These are phyloP conservation scores for Saccharomycopsis guyanensis DNA, from an alignment of 805 yeast species.

Conservation along the genomic window DNA sequence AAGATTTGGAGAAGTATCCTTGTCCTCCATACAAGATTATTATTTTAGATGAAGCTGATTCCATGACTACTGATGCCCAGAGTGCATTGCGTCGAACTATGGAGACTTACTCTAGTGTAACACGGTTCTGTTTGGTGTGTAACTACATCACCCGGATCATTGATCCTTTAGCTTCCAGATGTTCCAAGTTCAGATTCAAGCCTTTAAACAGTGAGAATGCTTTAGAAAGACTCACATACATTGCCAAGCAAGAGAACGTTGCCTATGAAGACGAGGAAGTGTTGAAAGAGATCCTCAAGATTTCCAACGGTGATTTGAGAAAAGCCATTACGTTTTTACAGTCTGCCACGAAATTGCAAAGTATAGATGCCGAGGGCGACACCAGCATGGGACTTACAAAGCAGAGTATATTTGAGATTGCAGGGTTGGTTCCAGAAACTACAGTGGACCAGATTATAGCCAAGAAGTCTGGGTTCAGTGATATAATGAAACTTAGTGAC, in stretches of 20 bases:
- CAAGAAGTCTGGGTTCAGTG: constrained; percentile 29
- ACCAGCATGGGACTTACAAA: constrained; percentile 24
- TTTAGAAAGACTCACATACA: constrained; percentile 52
- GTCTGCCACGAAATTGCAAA: constrained; percentile 59
- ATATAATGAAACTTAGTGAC: constrained; percentile 38
- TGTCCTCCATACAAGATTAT: constrained; percentile 96
- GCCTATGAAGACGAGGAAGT: constrained; percentile 40
- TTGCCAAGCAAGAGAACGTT: constrained; percentile 46
- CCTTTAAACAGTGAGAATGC: constrained; percentile 69
- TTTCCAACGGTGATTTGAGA: constrained; percentile 86
- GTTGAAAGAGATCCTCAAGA: constrained; percentile 54
- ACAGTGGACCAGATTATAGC: constrained; percentile 36
- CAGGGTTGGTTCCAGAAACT: constrained; percentile 61
- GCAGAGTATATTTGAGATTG: constrained; percentile 49
- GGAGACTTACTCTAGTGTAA: constrained; percentile 83
- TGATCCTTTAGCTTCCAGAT: constrained; percentile 93
- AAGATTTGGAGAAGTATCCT: constrained; percentile 68
- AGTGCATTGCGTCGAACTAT: constrained; percentile 89
- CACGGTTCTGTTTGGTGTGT: constrained; percentile 91
- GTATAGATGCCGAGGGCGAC: constrained; percentile 28
- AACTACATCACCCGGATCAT: constrained; percentile 94
- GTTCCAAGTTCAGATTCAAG: constrained; percentile 90
- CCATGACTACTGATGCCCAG: constrained; percentile 97
- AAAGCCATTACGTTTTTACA: constrained; percentile 87
- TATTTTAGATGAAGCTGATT: constrained; percentile 91